These are phyloP conservation scores for Dothistroma septosporum DNA, from an alignment of 2,329 filamentous ascomycete genomes.

Conservation along the genomic window DNA sequence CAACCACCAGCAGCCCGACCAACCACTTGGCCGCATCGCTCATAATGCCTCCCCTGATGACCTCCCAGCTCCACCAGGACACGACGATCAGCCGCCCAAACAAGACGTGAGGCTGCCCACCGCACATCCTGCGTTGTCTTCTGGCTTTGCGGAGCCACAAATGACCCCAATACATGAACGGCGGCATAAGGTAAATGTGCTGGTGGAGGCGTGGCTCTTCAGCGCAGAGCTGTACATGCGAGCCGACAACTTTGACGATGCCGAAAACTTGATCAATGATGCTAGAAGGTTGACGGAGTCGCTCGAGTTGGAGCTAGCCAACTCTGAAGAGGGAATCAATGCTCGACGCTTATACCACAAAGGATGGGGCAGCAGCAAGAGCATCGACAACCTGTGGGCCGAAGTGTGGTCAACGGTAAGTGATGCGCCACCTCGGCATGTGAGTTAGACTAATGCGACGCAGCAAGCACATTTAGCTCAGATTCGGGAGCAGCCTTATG, in stretches of 20 bases:
- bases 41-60: conserved; percentile 39
- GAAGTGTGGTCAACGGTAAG: conserved; percentile 79
- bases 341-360: conserved; percentile 59
- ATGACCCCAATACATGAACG: conserved; percentile 51
- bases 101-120: conserved; percentile 44
- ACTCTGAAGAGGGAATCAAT: conserved; percentile 56
- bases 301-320: conserved; percentile 62
- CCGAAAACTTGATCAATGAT: conserved; percentile 73
- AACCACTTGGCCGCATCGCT: conserved; percentile 35
- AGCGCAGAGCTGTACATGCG: conserved; percentile 84
- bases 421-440: conserved; percentile 9
- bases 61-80: conserved; percentile 38
- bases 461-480: conserved; percentile 65
- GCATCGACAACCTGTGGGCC: conserved; percentile 76
- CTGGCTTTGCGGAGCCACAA: conserved; percentile 42
- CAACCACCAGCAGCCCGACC: conserved; percentile 25
- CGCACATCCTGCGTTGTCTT: conserved; percentile 35
- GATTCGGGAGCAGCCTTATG: conserved; percentile 59
- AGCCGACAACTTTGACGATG: conserved; percentile 74
- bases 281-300: conserved; percentile 69
- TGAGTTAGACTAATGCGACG: conserved; percentile 19
- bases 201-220: conserved; percentile 84
- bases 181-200: conserved; percentile 53
- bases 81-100: conserved; percentile 39
- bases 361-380: conserved; percentile 76